Percentiles rank a stretch among this genome's conserved stretches.
These are phyloP conservation scores for Ogataea minuta DNA, from an alignment of 805 yeast genomes.

Conservation along the genomic window DNA sequence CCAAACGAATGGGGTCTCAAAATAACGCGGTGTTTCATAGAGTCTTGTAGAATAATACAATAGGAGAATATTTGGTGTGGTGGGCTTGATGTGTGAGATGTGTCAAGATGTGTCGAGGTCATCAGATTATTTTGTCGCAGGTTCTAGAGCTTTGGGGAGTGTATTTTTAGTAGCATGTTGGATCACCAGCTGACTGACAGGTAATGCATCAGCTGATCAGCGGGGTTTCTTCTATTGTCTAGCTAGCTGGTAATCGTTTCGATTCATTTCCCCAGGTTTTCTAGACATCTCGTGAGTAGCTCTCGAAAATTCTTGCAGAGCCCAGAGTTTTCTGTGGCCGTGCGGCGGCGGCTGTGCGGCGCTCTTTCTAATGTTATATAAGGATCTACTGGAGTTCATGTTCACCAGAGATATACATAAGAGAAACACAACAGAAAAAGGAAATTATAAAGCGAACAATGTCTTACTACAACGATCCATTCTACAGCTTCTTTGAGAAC, in stretches of 20 bases:
- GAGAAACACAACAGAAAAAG: not conserved
- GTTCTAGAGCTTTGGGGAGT: no score
- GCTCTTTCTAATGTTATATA: conserved; percentile 1
- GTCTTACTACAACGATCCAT: conserved; percentile 36
- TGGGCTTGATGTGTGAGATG: not conserved
- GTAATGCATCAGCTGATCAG: no score
- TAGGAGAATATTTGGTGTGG: not conserved
- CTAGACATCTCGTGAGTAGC: not conserved
- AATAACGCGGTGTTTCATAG: no score
- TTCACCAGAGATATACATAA: no score
- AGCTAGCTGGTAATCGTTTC: not conserved
- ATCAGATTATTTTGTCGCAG: no score
- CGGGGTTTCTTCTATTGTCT: no score
- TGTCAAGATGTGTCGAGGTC: no score
- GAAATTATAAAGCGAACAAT: conserved; percentile 2
- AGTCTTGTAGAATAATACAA: no score
- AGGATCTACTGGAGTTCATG: not conserved
- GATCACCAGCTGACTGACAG: no score
- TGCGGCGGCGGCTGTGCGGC: conserved; percentile 10
- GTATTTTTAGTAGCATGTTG: no score
- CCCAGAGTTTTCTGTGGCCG: conserved; percentile 11
- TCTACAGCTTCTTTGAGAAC: conserved; percentile 42
- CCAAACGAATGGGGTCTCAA: no score
- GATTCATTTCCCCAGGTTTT: not conserved
- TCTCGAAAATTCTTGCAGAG: conserved; percentile 2